phyloP scores from a whole-genome alignment of 257 asterid species.

The Misopates orontium region DNA sequence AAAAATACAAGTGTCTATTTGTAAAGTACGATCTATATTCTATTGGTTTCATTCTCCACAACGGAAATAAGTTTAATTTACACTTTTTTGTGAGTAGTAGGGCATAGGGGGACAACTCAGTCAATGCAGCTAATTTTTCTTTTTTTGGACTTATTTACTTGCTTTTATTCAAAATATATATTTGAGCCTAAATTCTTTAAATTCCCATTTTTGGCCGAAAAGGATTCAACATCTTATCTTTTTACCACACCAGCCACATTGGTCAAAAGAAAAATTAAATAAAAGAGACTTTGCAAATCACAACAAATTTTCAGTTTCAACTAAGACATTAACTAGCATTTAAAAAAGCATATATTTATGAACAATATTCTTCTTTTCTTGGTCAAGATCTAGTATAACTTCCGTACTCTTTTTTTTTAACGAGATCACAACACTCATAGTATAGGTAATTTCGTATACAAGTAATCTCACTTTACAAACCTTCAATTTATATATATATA shows the following conservation, averaged over 20 bases:
- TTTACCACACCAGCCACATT: neutral
- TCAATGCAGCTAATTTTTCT: neutral
- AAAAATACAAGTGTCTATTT: neutral
- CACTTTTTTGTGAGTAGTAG: neutral
- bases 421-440: neutral
- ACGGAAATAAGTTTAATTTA: neutral
- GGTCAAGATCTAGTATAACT: neutral
- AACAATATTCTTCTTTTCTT: neutral
- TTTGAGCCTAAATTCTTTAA: too few species aligned
- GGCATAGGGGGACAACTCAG: neutral
- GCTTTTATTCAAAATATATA: neutral
- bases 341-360: neutral
- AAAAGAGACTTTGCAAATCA: too few species aligned
- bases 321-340: neutral
- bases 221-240: too few species aligned
- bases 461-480: too few species aligned
- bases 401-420: neutral
- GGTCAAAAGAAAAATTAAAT: neutral
- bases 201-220: neutral
- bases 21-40: neutral
- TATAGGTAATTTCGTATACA: too few species aligned
- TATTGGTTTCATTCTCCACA: neutral
- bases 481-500: too few species aligned
- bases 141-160: neutral
- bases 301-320: neutral